Percentiles rank a stretch among this genome's conserved stretches.
phyloP scores from a whole-genome alignment of 2,329 filamentous ascomycete genomes.

The Paracoccidioides brasiliensis region DNA sequence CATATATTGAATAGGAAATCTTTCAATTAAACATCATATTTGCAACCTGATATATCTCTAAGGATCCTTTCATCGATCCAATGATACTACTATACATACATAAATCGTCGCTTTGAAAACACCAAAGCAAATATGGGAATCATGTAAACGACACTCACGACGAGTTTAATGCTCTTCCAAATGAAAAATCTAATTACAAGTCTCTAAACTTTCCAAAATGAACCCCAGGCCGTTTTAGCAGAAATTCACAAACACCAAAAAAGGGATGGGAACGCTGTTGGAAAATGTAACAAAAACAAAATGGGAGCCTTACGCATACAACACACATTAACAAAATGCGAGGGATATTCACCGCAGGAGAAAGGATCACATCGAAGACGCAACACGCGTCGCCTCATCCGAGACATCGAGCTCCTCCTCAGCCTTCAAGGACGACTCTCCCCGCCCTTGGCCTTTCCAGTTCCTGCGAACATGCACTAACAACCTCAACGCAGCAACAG shows the following conservation, averaged over 20 bases:
- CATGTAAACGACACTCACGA: not conserved
- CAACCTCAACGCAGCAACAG: conserved; percentile 32
- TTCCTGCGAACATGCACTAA: conserved; percentile 29
- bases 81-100: not conserved
- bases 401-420: not conserved
- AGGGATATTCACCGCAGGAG: not conserved
- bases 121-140: not conserved
- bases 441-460: not conserved
- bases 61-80: not conserved
- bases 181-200: not conserved
- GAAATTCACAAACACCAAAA: not conserved
- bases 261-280: not conserved
- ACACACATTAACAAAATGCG: not conserved
- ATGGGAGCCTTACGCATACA: not conserved
- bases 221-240: not conserved
- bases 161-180: not conserved
- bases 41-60: not conserved
- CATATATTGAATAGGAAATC: too few relatives aligned
- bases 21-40: too few relatives aligned
- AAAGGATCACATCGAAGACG: not conserved
- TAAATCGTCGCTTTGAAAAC: not conserved
- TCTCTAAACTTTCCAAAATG: not conserved
- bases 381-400: not conserved
- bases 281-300: not conserved
- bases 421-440: not conserved